Conservation (phyloP, 495 filamentous ascomycete species). For the Tuber brumale region DNA sequence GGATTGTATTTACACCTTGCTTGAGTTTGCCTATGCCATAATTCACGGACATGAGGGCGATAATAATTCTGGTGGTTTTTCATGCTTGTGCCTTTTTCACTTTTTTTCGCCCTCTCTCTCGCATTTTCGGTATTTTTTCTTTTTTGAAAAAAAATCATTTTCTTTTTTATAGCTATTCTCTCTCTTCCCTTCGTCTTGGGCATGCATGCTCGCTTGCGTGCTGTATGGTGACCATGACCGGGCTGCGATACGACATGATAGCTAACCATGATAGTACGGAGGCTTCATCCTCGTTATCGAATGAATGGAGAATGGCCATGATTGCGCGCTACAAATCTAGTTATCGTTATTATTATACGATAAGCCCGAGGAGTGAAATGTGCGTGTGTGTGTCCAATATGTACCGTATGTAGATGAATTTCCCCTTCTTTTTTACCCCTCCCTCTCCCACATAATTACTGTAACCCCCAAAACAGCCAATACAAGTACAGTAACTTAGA, state of each 20-base stretch:
- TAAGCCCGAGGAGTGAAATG: background rate
- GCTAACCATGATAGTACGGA: background rate
- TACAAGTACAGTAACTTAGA: background rate
- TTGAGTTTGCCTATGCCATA: background rate
- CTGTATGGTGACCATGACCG: background rate
- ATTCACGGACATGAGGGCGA: background rate
- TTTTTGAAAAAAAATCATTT: background rate
- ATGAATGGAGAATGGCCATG: background rate
- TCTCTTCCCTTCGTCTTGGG: background rate
- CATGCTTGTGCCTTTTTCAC: background rate
- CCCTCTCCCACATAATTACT: background rate
- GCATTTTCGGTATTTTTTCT: background rate
- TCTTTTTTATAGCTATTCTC: background rate
- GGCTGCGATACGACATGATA: background rate
- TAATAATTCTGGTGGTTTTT: background rate
- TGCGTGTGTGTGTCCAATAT: background rate
- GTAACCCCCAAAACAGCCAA: background rate
- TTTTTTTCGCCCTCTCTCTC: no score
- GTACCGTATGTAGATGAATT: background rate
- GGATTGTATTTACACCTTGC: background rate
- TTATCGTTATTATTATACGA: background rate
- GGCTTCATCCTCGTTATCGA: background rate
- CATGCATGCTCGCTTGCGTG: background rate
- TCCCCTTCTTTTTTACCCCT: background rate
- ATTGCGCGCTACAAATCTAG: background rate